These are phyloP conservation scores for Penicillium decumbens DNA, from an alignment of 2,329 filamentous ascomycete genomes.

Conservation along the genomic window DNA sequence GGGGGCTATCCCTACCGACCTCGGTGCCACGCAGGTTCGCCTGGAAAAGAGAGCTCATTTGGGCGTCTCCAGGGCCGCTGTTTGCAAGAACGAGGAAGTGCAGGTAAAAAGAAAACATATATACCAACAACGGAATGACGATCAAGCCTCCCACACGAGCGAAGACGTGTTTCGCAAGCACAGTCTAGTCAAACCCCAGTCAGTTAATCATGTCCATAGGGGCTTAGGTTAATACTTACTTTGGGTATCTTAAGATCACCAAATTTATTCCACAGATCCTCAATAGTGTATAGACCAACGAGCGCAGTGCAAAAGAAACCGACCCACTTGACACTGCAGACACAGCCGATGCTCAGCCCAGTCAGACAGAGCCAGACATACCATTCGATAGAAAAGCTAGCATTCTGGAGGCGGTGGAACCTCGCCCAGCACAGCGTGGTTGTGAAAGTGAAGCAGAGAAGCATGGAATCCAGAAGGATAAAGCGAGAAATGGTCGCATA, in stretches of 20 bases:
- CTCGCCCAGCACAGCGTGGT: constrained; percentile 96
- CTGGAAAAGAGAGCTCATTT: constrained; percentile 99
- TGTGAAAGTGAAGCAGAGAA: constrained; percentile 96
- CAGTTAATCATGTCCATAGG: neutral
- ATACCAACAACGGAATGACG: constrained; percentile 80
- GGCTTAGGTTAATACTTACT: constrained; percentile 44
- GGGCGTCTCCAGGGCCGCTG: constrained; percentile 93
- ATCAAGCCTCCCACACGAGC: constrained; percentile 84
- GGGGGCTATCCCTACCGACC: constrained; percentile 87
- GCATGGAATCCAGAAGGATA: constrained; percentile 97
- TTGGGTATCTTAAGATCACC: constrained; percentile 88
- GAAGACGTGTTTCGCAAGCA: constrained; percentile 70
- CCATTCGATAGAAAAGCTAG: constrained; percentile 88
- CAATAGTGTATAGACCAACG: constrained; percentile 89
- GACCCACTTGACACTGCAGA: constrained; percentile 98
- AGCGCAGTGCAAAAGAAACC: constrained; percentile 93
- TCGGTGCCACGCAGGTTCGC: constrained; percentile 91
- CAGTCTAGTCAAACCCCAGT: constrained; percentile 45
- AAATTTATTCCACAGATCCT: constrained; percentile 98
- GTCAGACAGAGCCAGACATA: constrained; percentile 91
- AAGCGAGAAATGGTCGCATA: constrained; percentile 99
- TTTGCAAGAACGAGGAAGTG: constrained; percentile 93
- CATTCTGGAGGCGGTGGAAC: constrained; percentile 82
- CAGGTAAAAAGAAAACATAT: constrained; percentile 90
- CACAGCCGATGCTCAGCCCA: constrained; percentile 91